Conservation (phyloP, 2,329 filamentous ascomycete genomes). For the Magnaporthales sp. region DNA sequence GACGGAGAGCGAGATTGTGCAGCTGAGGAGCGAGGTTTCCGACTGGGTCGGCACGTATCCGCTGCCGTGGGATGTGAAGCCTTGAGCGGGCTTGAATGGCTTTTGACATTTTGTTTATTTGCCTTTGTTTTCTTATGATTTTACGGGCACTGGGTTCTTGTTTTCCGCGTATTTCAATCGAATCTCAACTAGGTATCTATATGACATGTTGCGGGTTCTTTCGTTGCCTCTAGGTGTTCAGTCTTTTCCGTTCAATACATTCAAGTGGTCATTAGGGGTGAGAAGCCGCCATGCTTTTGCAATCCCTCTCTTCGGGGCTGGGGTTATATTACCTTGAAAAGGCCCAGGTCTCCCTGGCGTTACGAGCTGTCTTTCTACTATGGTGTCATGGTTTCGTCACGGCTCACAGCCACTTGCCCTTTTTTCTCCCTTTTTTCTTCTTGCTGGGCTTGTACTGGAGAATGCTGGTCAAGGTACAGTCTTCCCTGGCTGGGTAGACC, state of each 20-base stretch:
- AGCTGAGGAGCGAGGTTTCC: constrained; percentile 65
- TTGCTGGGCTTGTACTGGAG: neutral
- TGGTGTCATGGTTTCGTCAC: neutral
- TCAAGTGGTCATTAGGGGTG: neutral
- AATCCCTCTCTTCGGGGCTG: neutral
- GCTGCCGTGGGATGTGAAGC: constrained; percentile 51
- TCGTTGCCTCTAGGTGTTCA: neutral
- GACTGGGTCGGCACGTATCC: constrained; percentile 71
- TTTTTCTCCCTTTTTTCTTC: neutral
- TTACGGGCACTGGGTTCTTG: neutral
- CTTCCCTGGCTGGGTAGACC: neutral
- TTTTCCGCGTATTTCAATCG: neutral
- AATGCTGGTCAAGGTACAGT: neutral
- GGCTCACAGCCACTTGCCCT: neutral
- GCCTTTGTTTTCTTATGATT: neutral
- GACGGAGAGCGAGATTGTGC: constrained; percentile 60
- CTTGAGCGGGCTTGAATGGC: constrained; percentile 3
- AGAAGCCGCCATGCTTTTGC: neutral
- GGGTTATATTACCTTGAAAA: neutral
- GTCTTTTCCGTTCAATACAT: neutral
- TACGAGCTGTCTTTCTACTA: neutral
- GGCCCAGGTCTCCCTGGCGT: neutral
- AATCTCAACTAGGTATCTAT: neutral
- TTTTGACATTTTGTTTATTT: too few relatives aligned
- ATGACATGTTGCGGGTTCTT: neutral